These are phyloP conservation scores for Aaosphaeria pasadenensis DNA, from an alignment of 2,329 filamentous ascomycete genomes.

Conservation along the genomic window DNA sequence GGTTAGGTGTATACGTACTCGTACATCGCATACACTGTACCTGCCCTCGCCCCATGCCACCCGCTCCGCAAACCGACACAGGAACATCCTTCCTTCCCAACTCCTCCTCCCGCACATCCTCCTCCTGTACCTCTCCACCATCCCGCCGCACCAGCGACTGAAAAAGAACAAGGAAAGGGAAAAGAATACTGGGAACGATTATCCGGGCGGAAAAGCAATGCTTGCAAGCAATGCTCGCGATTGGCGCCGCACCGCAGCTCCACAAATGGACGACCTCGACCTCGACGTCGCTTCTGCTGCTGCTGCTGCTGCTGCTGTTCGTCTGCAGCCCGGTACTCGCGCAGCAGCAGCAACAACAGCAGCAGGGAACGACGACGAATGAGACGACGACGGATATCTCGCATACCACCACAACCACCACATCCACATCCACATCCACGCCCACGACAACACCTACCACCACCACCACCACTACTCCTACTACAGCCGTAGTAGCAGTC, in stretches of 20 bases:
- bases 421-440: not conserved
- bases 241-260: constrained; percentile 29
- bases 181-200: too few species aligned
- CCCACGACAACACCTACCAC: not conserved
- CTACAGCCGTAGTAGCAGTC: not conserved
- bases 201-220: constrained; percentile 23
- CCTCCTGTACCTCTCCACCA: too few species aligned
- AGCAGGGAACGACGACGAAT: constrained; percentile 20
- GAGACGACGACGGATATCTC: constrained; percentile 16
- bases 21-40: too few species aligned
- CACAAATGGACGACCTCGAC: constrained; percentile 30
- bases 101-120: too few species aligned
- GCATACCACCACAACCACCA: constrained; percentile 1
- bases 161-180: too few species aligned
- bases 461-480: not conserved
- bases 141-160: too few species aligned
- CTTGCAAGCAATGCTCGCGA: constrained; percentile 38
- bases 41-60: too few species aligned
- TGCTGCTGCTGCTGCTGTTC: constrained; percentile 31
- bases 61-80: too few species aligned
- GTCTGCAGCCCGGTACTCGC: constrained; percentile 12
- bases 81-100: too few species aligned
- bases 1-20: too few species aligned
- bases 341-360: too few species aligned
- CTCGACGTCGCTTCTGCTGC: constrained; percentile 19